Conservation (phyloP, 1,139 yeast genomes). For the Saccharomyces hybrid region DNA sequence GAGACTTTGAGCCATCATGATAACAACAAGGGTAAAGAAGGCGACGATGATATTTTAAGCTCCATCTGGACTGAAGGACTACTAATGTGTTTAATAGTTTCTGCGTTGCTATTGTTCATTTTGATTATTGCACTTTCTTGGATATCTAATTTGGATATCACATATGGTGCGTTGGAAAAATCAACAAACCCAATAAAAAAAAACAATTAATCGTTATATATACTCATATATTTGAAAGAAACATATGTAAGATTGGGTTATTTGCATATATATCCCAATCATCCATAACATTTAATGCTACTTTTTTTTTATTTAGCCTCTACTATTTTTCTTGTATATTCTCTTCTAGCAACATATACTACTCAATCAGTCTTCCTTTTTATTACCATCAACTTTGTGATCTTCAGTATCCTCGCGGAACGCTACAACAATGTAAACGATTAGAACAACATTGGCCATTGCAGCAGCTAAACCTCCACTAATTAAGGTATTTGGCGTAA, state of each 20-base stretch:
- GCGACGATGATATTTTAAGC: constrained; percentile 22
- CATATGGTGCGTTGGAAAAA: constrained; percentile 64
- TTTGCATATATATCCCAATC: constrained; percentile 6
- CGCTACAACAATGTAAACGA: constrained; percentile 82
- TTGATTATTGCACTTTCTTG: constrained; percentile 52
- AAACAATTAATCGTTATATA: constrained; percentile 33
- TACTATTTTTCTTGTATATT: neutral
- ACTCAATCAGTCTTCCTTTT: constrained; percentile 11
- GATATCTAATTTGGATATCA: constrained; percentile 54
- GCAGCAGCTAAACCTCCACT: constrained; percentile 90
- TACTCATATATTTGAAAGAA: constrained; percentile 1
- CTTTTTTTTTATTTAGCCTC: constrained; percentile 1
- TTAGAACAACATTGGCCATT: constrained; percentile 77
- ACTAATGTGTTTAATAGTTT: constrained; percentile 54
- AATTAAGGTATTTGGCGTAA: constrained; percentile 52
- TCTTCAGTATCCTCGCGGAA: constrained; percentile 65
- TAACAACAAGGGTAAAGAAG: constrained; percentile 1
- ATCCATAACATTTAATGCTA: neutral
- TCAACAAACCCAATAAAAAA: constrained; percentile 59
- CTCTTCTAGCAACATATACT: neutral
- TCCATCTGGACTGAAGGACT: constrained; percentile 43
- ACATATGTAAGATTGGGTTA: constrained; percentile 2
- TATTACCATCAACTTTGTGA: constrained; percentile 32
- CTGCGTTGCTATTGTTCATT: constrained; percentile 44
- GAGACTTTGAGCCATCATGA: constrained; percentile 1